Base-by-base conservation (phyloP, 805 yeast genomes). In the Teunomyces pallodes region DNA sequence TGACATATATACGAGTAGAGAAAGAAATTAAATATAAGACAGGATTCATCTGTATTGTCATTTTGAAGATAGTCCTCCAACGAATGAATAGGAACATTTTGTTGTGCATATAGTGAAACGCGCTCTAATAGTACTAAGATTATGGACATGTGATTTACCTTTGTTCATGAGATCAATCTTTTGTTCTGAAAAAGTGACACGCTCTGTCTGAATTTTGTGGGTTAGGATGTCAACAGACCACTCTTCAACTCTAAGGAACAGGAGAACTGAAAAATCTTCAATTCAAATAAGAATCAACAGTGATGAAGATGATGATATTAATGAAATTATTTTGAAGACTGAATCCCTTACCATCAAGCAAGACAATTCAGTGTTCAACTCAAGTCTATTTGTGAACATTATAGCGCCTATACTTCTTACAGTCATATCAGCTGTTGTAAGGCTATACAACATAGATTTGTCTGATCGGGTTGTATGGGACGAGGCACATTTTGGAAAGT, bases 401-500 rank as follows among this genome's bases (percentile, higher is more conserved):
- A 17, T 45, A 6, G 35, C 30, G 20, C 55, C 52, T n/a, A 30
- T 50, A 10, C 8, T 45, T 2, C 46, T 54, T 20, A 54, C 57
- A n/a, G 31, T 47, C 5, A 10, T 54, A 3, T 49, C 54, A 28
- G 53, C 60, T 1, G 43, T 42, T 50, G 77, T 83, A 6, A 76
- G 94, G 58, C 73, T 84, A 52, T 77, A 83, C 57, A 75, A 77
- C 43, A 82, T 87, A 44, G 82, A 79, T 17, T 66, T 69, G 29
- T 76, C 82, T 49, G 65, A 78, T 44, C 75, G 74, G 46, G 92
- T 87, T 42, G 85, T 86, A 7, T 87, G 96, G 96, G 96, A 87
- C 70, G 96, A 87, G 65, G 94, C 95, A 5, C 96, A 87, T 72
- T 87, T 87, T 64, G 96, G 94, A 38, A 86, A 86, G 63, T 87